A percentile compares a stretch with the other conserved stretches of the same genome.
phyloP scores from a whole-genome alignment of 352 stramenopile species.

The Poterioochromonas sp. region DNA sequence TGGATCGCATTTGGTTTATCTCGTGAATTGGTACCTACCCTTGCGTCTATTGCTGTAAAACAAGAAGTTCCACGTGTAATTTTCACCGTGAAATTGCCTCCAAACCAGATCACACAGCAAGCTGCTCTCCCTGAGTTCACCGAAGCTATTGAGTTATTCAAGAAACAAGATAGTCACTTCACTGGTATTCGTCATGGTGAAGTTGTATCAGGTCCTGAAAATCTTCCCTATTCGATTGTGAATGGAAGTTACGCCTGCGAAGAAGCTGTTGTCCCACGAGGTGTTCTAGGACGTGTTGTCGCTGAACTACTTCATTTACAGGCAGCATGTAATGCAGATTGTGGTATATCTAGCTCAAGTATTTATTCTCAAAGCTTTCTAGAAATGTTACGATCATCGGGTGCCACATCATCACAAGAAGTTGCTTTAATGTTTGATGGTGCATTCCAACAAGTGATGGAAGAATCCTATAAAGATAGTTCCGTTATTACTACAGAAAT shows the following conservation, averaged over 20 bases:
- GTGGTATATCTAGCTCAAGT: not conserved
- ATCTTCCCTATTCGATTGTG: constrained; percentile 2
- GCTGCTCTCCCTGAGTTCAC: not conserved
- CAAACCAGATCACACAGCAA: not conserved
- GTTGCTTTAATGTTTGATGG: not conserved
- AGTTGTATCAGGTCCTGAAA: not conserved
- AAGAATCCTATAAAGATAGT: too few species aligned
- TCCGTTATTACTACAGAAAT: too few species aligned
- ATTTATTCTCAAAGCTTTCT: not conserved
- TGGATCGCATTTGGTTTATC: not conserved
- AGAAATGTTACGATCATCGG: not conserved
- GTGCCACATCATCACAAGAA: not conserved
- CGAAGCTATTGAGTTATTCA: not conserved
- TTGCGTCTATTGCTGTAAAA: not conserved
- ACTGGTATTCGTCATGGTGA: not conserved
- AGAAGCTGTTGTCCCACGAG: not conserved
- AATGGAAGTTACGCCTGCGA: not conserved
- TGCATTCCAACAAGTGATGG: not conserved
- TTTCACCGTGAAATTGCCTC: not conserved
- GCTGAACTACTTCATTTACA: not conserved
- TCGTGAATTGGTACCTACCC: not conserved
- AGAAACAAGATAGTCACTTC: not conserved
- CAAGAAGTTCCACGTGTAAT: not conserved
- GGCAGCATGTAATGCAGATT: not conserved
- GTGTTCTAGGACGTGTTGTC: not conserved